phyloP scores from a whole-genome alignment of 345 rosid genomes.

The Euphorbia lathyris region DNA sequence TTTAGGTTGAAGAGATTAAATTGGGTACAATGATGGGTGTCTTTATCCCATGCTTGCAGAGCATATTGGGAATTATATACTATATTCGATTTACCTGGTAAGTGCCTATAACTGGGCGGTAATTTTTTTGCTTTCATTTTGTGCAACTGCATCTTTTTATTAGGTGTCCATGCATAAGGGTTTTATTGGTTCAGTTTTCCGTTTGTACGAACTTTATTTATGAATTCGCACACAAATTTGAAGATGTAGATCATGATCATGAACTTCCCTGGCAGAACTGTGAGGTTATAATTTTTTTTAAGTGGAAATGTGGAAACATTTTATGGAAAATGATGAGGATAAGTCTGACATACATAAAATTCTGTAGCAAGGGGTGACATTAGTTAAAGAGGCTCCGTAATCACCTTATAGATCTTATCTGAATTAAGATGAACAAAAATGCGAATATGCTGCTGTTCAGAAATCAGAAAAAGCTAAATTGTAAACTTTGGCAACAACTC shows the following conservation, averaged over 20 bases:
- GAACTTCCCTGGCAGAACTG: not conserved
- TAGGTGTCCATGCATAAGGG: not conserved
- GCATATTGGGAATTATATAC: constrained; percentile 95
- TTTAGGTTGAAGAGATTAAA: constrained; percentile 61
- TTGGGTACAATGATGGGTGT: constrained; percentile 99
- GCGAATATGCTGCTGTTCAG: too few relatives aligned
- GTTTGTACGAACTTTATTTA: not conserved
- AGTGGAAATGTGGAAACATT: not conserved
- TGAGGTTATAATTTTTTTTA: not conserved
- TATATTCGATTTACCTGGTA: constrained; percentile 99
- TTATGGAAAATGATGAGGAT: not conserved
- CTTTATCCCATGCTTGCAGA: constrained; percentile 95
- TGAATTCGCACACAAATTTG: not conserved
- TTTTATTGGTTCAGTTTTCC: not conserved
- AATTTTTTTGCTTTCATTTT: constrained; percentile 1
- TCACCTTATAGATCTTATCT: not conserved
- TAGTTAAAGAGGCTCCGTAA: not conserved
- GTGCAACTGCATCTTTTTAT: constrained; percentile 6
- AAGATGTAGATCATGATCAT: not conserved
- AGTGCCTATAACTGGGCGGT: constrained; percentile 12
- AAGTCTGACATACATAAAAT: not conserved
- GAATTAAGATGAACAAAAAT: not conserved
- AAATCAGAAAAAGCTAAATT: too few relatives aligned
- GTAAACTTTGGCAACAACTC: too few relatives aligned
- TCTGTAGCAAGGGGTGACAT: not conserved